A percentile compares a stretch with the other conserved stretches of the same genome.
These are phyloP conservation scores for Spiraea crenata DNA, from an alignment of 331 rosid species.

Conservation along the genomic window DNA sequence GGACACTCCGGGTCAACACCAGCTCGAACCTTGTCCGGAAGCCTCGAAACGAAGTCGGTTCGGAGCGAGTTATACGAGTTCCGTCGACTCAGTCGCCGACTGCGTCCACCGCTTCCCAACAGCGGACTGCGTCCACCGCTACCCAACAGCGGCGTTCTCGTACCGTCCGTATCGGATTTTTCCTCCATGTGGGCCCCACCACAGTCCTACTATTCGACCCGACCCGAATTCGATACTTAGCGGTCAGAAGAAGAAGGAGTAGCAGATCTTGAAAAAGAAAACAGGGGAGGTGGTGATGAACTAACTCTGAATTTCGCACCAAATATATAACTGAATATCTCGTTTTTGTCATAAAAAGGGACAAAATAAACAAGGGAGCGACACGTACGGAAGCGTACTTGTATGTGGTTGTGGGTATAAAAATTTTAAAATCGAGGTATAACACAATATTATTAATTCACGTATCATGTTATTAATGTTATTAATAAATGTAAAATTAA, in stretches of 20 bases:
- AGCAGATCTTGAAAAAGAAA: slow-evolving; percentile 4
- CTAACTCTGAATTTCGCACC: slow-evolving; percentile 12
- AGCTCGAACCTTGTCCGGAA: slow-evolving; percentile 36
- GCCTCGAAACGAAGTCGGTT: slow-evolving; percentile 39
- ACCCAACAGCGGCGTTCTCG: slow-evolving; percentile 29
- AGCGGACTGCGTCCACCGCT: slow-evolving; percentile 29
- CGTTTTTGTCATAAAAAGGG: background rate
- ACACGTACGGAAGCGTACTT: background rate
- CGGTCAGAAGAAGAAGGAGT: background rate
- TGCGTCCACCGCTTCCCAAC: slow-evolving; percentile 26
- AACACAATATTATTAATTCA: too few relatives aligned
- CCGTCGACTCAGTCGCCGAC: slow-evolving; percentile 30
- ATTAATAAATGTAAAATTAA: too few relatives aligned
- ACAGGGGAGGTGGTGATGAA: background rate
- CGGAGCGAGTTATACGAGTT: slow-evolving; percentile 43
- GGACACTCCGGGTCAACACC: slow-evolving; percentile 34
- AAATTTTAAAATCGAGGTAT: too few relatives aligned
- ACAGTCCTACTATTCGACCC: background rate
- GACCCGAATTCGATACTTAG: background rate
- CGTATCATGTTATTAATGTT: too few relatives aligned
- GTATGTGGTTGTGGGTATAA: too few relatives aligned
- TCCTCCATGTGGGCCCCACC: slow-evolving; percentile 24
- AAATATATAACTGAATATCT: background rate
- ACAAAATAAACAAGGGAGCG: background rate
- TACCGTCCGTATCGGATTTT: slow-evolving; percentile 15